Evolutionary conservation across 768 basidiomycete genomes (phyloP).

Genomic region (Boletales sp.): DNA sequence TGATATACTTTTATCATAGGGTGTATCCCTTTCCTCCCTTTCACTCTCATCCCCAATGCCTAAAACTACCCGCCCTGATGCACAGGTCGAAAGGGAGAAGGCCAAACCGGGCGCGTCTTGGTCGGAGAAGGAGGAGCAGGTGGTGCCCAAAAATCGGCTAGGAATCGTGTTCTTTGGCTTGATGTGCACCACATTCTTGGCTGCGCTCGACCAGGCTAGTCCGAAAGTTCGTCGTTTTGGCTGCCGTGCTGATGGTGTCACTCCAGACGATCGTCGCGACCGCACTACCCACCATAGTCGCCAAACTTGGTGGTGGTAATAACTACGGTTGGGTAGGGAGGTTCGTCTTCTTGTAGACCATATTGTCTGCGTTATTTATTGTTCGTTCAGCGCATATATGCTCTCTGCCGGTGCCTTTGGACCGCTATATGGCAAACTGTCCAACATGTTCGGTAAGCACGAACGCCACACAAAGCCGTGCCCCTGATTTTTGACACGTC

Average conservation of each 20-base stretch:
- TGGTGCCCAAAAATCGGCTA: conserved; percentile 39
- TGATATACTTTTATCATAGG: too few species aligned
- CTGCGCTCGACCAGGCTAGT: conserved; percentile 59
- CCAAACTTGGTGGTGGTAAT: conserved; percentile 57
- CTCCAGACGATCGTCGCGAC: conserved; percentile 69
- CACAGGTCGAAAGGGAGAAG: conserved; percentile 25
- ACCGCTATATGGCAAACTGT: conserved; percentile 77
- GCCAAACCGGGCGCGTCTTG: conserved; percentile 48
- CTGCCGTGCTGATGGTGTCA: too few species aligned
- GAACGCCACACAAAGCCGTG: neutral
- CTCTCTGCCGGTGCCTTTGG: conserved; percentile 63
- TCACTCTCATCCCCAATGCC: conserved; percentile 4
- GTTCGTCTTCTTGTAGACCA: conserved; percentile 29
- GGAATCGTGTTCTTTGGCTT: conserved; percentile 26
- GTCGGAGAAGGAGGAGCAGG: conserved; percentile 51
- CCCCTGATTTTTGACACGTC: neutral
- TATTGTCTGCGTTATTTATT: neutral
- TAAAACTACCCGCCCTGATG: neutral
- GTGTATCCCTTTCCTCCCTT: too few species aligned
- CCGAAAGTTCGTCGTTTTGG: neutral
- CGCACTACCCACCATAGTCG: conserved; percentile 69
- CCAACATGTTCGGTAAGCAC: conserved; percentile 45
- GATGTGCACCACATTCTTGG: conserved; percentile 31
- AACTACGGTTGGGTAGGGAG: conserved; percentile 74
- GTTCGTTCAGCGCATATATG: conserved; percentile 58